phyloP scores from a whole-genome alignment of 2,329 filamentous ascomycete genomes.

The Zymoseptoria ardabiliae region DNA sequence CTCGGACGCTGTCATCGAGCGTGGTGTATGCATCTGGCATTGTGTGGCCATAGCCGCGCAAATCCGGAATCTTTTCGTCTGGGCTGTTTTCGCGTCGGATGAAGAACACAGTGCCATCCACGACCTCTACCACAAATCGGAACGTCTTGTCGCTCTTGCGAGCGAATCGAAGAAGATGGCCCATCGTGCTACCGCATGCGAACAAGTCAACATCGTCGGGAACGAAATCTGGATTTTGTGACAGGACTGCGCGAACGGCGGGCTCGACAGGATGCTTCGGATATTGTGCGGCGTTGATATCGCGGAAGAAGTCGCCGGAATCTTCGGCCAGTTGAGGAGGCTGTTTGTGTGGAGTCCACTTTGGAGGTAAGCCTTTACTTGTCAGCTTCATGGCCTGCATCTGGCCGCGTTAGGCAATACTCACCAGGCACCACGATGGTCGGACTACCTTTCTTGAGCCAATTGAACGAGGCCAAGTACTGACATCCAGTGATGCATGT shows the following conservation, averaged over 20 bases:
- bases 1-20: constrained; percentile 49
- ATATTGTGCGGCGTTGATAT: constrained; percentile 47
- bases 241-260: constrained; percentile 39
- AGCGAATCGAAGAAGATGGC: constrained; percentile 54
- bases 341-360: constrained; percentile 41
- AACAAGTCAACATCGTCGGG: constrained; percentile 45
- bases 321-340: constrained; percentile 38
- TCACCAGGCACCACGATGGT: constrained; percentile 43
- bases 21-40: constrained; percentile 61
- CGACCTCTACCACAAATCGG: constrained; percentile 50
- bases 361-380: constrained; percentile 41
- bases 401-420: constrained; percentile 2
- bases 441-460: constrained; percentile 33
- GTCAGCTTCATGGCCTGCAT: constrained; percentile 5
- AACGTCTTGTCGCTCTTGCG: constrained; percentile 43
- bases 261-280: constrained; percentile 47
- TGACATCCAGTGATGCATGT: constrained; percentile 15
- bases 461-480: constrained; percentile 48
- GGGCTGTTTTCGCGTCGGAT: constrained; percentile 55
- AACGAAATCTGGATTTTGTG: constrained; percentile 31
- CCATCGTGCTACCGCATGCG: constrained; percentile 54
- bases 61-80: constrained; percentile 46
- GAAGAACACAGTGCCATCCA: constrained; percentile 56
- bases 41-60: constrained; percentile 57
- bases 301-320: constrained; percentile 45